Evolutionary conservation across 352 stramenopile species (phyloP), one percentile per base, ranked within the genome.

Genomic region (Pythium insidiosum): DNA sequence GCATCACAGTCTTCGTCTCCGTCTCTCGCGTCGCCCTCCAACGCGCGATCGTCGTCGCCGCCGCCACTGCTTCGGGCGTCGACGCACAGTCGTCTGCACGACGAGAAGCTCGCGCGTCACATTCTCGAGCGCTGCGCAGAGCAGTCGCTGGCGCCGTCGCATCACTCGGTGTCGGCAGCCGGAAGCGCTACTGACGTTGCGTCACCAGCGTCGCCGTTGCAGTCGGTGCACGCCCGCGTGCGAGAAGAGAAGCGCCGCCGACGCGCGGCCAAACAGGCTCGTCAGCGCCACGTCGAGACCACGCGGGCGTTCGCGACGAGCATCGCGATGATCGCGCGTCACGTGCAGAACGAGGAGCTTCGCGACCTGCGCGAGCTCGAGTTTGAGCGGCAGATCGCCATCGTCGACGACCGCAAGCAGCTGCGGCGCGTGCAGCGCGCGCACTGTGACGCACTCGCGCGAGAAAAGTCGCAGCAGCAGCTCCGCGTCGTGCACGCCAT

Each of bases 321-420:
- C 49, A 66, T 89, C 16, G 73, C 72, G 5, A 87, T 87, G 73
- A 87, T 89, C 24, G 82, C 71, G 18, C 71, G 73, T 2, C 73
- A 88, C 38, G 66, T 84, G 1, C 73, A 88, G 31, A 64, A 85
- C 43, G 70, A 86, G 50, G 68, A 84, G 50, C 50, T 82, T 0
- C 66, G 49, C 2, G 68, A 86, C 47, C 29, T 75, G 12, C 61
- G 68, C 2, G 62, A 78, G 5, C 54, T 57, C 13, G 47, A 68
- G 6, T 38, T 53, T 22, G 68, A 84, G 15, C 47, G 48, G 22
- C 61, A 85, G 48, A 49, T 72, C 33, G 59, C 62, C 24, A 39
- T 62, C 6, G 71, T 73, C 13, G 53, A 86, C 36, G 57, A 69
- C 19, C 63, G 49, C 35, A 78, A 76, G 35, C 52, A 73, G 7